A percentile compares a stretch with the other conserved stretches of the same genome.
Conservation (phyloP, 371 early-diverging fungal species). For the Mortierella sp. region DNA sequence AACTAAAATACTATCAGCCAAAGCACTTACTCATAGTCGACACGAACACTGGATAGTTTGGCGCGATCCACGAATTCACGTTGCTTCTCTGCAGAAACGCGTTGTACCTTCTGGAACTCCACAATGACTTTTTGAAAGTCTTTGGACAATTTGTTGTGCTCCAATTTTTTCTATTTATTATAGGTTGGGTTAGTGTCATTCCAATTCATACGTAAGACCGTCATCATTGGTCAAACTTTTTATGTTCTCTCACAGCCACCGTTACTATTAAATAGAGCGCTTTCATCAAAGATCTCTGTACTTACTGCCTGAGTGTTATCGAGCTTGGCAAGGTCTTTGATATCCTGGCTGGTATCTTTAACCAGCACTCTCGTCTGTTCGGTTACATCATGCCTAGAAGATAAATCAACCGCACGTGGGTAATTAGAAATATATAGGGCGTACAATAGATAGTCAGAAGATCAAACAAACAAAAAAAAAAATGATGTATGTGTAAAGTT, state of each 20-base stretch:
- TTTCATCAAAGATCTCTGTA: background rate
- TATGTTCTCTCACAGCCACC: background rate
- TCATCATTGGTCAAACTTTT: no score
- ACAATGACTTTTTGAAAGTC: slow-evolving; percentile 93
- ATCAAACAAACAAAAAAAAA: slow-evolving; percentile 5
- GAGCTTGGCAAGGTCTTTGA: slow-evolving; percentile 75
- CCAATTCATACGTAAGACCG: slow-evolving; percentile 4
- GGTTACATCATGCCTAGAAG: slow-evolving; percentile 79
- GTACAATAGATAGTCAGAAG: background rate
- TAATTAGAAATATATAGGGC: background rate
- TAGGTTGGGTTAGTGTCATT: background rate
- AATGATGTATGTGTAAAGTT: background rate
- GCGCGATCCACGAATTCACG: slow-evolving; percentile 86
- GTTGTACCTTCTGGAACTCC: slow-evolving; percentile 89
- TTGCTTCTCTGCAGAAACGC: slow-evolving; percentile 87
- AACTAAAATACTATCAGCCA: background rate
- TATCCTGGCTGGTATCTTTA: slow-evolving; percentile 79
- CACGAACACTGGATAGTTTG: slow-evolving; percentile 62
- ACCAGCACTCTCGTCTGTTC: slow-evolving; percentile 87
- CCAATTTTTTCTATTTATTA: slow-evolving; percentile 72
- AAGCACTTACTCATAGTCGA: slow-evolving; percentile 54
- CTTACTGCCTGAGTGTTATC: slow-evolving; percentile 55
- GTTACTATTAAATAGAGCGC: no score
- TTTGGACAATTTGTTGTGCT: slow-evolving; percentile 87
- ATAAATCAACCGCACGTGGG: background rate